A percentile compares a stretch with the other conserved stretches of the same genome.
phyloP scores from a whole-genome alignment of 352 stramenopile genomes.

The Phytopythium boreale region DNA sequence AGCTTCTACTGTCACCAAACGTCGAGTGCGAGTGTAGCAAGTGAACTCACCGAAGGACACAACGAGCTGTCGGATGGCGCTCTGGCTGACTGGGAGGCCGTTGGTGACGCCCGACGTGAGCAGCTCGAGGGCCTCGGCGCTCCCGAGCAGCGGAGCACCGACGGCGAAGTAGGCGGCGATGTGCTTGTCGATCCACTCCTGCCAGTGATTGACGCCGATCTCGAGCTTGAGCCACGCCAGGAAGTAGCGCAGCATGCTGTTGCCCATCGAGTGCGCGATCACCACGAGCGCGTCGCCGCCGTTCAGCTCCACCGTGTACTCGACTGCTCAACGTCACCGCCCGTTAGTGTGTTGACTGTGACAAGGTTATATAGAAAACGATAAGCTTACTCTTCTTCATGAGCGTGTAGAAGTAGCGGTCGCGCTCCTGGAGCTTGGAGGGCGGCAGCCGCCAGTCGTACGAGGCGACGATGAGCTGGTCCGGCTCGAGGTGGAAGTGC shows the following conservation, averaged over 20 bases:
- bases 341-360: conserved; percentile 2
- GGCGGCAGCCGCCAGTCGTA: conserved; percentile 84
- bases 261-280: conserved; percentile 82
- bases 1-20: background rate
- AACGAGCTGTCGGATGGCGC: conserved; percentile 66
- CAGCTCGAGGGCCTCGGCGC: conserved; percentile 64
- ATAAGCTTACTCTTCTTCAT: conserved; percentile 65
- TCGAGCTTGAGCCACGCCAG: conserved; percentile 79
- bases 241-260: conserved; percentile 80
- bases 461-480: conserved; percentile 67
- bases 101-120: conserved; percentile 61
- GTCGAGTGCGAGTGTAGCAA: background rate
- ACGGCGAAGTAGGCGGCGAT: conserved; percentile 79
- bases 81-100: conserved; percentile 60
- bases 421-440: conserved; percentile 62
- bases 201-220: conserved; percentile 65
- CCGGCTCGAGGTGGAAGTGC: conserved; percentile 61
- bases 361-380: too few species aligned
- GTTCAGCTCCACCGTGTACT: conserved; percentile 53
- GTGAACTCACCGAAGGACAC: conserved; percentile 54
- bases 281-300: conserved; percentile 47
- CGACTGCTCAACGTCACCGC: conserved; percentile 33
- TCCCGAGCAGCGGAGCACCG: conserved; percentile 65
- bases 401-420: conserved; percentile 72
- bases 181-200: conserved; percentile 72